Evolutionary conservation across 768 basidiomycete genomes (phyloP), one percentile per base, ranked within the genome.

Genomic region (Mycena vitilis): DNA sequence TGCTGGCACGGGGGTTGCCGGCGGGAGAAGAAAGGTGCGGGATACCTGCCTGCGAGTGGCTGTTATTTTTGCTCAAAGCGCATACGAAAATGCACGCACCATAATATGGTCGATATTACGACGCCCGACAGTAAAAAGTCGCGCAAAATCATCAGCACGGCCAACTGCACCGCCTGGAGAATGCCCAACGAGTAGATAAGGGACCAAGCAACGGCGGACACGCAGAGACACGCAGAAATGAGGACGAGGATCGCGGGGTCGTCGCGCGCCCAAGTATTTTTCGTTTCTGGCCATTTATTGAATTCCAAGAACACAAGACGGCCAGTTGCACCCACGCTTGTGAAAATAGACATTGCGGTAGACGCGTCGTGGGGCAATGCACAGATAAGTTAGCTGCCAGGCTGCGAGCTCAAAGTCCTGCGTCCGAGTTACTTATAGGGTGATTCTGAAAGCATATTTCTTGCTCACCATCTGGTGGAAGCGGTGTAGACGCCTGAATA

Each of bases 331-430:
- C 91, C 75, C 76, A 96, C 96, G 95, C 81, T 96, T 96, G 81
- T 98, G 96, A 76, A 96, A 98, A 78, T 98, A 99, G 9, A 98
- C 96, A 80, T 98, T 97, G 57, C 95, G 91, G 79, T 98, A 96
- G 91, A 99, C 96, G 88, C 95, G 87, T 76, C 92, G 87, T 0
- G 97, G 97, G 5, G 95, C 91, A 62, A 98, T 87, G 77, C 95
- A 96, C 3, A 98, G 84, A 81, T 98, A 98, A 12, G 94, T 95
- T 64, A 99, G 80, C 77, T 98, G 95, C 95, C 96, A 98, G 37
- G 94, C 92, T 13, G 97, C 97, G 53, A 97, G 83, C 79, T 99
- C 97, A 80, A 98, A 98, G 79, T 99, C 97, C 96, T 98, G 76
- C 11, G 20, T 36, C 23, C 38, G 20, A 47, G 57, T 47, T 22